Evolutionary conservation across 805 yeast genomes (phyloP), one percentile per base, ranked within the genome.

Genomic region (Candida vartiovaarae): DNA sequence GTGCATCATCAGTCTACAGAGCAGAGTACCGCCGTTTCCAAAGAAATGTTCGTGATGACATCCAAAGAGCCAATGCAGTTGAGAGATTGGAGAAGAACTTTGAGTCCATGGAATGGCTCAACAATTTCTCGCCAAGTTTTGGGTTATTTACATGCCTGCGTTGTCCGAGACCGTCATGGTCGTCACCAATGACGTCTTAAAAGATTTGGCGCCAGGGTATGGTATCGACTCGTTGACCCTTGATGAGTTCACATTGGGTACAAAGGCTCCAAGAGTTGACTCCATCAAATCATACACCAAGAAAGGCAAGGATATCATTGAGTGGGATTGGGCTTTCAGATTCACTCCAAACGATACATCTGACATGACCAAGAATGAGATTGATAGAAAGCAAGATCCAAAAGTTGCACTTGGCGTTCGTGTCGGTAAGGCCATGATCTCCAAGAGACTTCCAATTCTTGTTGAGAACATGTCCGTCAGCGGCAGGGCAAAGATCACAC

Each of bases 81-180:
- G 84, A 82, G 59, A 69, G 79, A 34, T 65, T 85, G 48, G 85
- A 80, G 45, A 71, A 75, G 39, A 75, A 72, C 53, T 59, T 72
- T 43, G 95, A 85, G 64, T 80, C 90, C 7, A 83, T 85, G 78
- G 78, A 81, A 47, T 85, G 95, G 95, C 61, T 85, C 55, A 85
- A 85, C 56, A 75, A 81, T 25, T 84, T 85, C 56, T 85, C 59
- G 80, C 80, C 36, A 85, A 85, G 63, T 84, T 85, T 57, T 85
- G 95, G 95, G 85, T 84, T 45, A 83, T 85, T 48, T 85, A 85
- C 56, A 85, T 85, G 95, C 91, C 93, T 30, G 88, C 85, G 1
- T 67, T 85, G 40, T 80, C 89, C 6, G 87, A 83, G 52, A 80
- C 78, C 64, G 95, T 85, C 25, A 71, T 78, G 61, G 75, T 73